A percentile compares a stretch with the other conserved stretches of the same genome.
These are phyloP conservation scores for Eucalyptus tenuipes DNA, from an alignment of 345 rosid genomes.

Conservation along the genomic window DNA sequence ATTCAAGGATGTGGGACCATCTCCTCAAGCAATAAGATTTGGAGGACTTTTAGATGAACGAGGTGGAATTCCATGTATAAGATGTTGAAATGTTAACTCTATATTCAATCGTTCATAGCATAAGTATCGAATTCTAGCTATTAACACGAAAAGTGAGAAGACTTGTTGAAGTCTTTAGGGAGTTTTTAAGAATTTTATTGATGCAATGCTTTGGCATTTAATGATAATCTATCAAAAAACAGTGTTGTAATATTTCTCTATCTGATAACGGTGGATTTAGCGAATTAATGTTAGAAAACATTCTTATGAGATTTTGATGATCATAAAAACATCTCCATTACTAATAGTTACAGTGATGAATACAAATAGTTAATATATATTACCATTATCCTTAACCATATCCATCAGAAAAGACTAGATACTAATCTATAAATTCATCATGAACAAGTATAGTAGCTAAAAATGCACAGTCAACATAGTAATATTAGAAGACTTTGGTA, in stretches of 20 bases:
- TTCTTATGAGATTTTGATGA: not conserved
- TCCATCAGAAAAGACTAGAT: no score
- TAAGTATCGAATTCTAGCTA: no score
- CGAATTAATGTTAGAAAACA: not conserved
- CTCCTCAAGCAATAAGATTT: not conserved
- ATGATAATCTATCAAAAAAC: no score
- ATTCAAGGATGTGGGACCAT: not conserved
- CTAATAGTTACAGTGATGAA: no score
- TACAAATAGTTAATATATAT: no score
- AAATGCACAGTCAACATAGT: no score
- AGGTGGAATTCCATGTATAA: not conserved
- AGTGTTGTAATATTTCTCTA: no score
- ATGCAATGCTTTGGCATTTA: not conserved
- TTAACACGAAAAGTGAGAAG: not conserved
- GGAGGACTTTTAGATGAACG: not conserved
- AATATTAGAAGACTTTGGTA: not conserved
- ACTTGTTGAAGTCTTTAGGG: no score
- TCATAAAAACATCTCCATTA: fast-evolving
- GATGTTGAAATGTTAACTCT: not conserved
- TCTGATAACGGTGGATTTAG: not conserved
- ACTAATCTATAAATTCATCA: no score
- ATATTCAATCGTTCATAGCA: not conserved
- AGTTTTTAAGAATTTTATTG: no score
- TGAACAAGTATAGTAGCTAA: no score
- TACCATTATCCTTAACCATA: no score